These are phyloP conservation scores for Salix caprea DNA, from an alignment of 345 rosid species.

Conservation along the genomic window DNA sequence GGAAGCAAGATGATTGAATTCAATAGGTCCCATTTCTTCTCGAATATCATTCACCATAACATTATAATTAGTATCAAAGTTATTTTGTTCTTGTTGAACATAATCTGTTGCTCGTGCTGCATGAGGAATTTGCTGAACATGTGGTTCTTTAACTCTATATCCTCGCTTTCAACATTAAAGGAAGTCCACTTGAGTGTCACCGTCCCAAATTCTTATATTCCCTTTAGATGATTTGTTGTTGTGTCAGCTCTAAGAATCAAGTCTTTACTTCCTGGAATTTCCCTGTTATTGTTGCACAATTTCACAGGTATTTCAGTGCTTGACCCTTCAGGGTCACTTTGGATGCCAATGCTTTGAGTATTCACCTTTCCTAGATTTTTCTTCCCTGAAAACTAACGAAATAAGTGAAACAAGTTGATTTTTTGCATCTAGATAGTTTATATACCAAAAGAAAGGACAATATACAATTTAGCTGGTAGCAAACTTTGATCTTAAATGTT, in stretches of 20 bases:
- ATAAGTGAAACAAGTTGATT: background rate
- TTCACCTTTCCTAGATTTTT: background rate
- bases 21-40: background rate
- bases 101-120: background rate
- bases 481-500: background rate
- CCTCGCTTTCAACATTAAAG: background rate
- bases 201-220: background rate
- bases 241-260: background rate
- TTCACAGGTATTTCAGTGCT: background rate
- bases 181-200: background rate
- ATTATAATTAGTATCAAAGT: background rate
- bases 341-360: background rate
- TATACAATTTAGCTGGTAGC: background rate
- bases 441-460: background rate
- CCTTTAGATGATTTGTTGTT: background rate
- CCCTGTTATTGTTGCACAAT: background rate
- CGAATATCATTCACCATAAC: background rate
- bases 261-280: background rate
- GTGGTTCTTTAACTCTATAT: background rate
- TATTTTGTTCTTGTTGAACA: background rate
- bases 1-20: background rate
- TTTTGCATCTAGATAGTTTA: background rate
- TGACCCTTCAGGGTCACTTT: background rate
- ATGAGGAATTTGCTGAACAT: background rate
- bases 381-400: background rate